Evolutionary conservation across 2,329 filamentous ascomycete species (phyloP).

Genomic region (Calonectria pauciramosa): DNA sequence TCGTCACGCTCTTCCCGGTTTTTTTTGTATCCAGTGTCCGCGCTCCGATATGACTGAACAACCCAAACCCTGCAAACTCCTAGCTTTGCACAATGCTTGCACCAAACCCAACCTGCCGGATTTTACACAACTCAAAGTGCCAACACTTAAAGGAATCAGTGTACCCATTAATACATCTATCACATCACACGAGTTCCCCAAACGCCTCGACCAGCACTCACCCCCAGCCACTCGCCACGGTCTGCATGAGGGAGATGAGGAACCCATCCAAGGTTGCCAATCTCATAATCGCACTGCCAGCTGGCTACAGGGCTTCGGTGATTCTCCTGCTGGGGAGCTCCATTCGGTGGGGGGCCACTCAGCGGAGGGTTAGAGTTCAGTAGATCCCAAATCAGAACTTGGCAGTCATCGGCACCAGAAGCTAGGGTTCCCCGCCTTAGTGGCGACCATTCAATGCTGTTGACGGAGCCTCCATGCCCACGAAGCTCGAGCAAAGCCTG

Average conservation of each 20-base stretch:
- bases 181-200: constrained; percentile 76
- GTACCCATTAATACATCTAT: constrained; percentile 34
- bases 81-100: constrained; percentile 45
- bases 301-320: constrained; percentile 78
- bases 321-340: constrained; percentile 66
- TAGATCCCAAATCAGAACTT: constrained; percentile 95
- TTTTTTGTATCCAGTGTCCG: constrained; percentile 37
- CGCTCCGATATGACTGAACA: constrained; percentile 38
- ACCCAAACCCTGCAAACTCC: constrained; percentile 43
- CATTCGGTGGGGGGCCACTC: constrained; percentile 59
- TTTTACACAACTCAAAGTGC: constrained; percentile 42
- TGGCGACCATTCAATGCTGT: constrained; percentile 97
- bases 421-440: constrained; percentile 88
- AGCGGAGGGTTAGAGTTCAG: constrained; percentile 71
- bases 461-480: constrained; percentile 87
- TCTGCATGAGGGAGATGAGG: constrained; percentile 78
- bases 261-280: constrained; percentile 88
- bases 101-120: constrained; percentile 39
- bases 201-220: constrained; percentile 83
- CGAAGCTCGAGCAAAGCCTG: constrained; percentile 94
- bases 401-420: constrained; percentile 91
- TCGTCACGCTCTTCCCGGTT: constrained; percentile 26
- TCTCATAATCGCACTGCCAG: constrained; percentile 90
- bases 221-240: constrained; percentile 85
- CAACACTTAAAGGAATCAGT: constrained; percentile 31